Evolutionary conservation across 495 filamentous ascomycete species (phyloP).

Genomic region (Lichina pygmaea): DNA sequence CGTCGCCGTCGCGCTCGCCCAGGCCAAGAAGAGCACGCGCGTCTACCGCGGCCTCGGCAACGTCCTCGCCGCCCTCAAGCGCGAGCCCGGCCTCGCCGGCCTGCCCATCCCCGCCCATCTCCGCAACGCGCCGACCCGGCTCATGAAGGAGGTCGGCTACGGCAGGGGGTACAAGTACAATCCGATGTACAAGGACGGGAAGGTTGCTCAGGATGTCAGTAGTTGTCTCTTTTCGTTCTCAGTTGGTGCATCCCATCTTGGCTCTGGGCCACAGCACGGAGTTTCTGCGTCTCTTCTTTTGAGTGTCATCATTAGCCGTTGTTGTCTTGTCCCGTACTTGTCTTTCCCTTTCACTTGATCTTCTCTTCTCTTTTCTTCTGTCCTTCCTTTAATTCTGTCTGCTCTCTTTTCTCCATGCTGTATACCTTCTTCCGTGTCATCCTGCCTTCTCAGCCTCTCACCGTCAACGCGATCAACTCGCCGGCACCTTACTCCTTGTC

Average conservation of each 20-base stretch:
- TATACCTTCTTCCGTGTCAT: too few species aligned
- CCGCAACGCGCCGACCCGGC: slow-evolving; percentile 64
- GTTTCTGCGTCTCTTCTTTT: too few species aligned
- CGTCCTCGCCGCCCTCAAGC: slow-evolving; percentile 37
- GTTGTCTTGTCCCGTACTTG: too few species aligned
- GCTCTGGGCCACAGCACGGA: too few species aligned
- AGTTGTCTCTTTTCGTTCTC: not conserved
- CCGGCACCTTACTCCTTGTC: not conserved
- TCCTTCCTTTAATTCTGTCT: too few species aligned
- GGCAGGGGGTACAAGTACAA: slow-evolving; percentile 93
- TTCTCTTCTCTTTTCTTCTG: too few species aligned
- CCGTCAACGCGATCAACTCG: not conserved
- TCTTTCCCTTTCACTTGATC: too few species aligned
- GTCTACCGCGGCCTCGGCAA: slow-evolving; percentile 65
- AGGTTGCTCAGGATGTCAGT: slow-evolving; percentile 41
- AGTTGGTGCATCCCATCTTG: too few species aligned
- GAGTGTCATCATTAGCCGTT: not conserved
- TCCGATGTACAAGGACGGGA: slow-evolving; percentile 64
- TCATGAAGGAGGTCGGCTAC: slow-evolving; percentile 84
- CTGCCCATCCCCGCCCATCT: slow-evolving; percentile 68
- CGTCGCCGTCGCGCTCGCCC: slow-evolving; percentile 52
- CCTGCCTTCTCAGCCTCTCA: not conserved
- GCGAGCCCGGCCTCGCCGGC: slow-evolving; percentile 52
- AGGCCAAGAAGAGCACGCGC: slow-evolving; percentile 64
- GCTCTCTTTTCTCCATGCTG: too few species aligned